Conservation (phyloP, 164 flowering plant species). For the Cinnamomum micranthum region DNA sequence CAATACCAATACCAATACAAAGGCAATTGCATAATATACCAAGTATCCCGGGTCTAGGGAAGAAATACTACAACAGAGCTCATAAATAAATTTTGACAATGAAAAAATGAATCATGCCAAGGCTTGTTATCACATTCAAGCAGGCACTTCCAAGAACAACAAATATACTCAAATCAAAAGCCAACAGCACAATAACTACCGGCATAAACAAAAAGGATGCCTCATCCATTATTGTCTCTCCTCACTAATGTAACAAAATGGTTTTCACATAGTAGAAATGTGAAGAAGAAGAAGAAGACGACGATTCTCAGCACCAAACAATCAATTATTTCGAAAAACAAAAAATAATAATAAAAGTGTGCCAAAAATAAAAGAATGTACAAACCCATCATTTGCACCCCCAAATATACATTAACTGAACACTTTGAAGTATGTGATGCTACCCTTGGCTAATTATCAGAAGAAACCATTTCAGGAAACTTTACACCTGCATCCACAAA, state of each 20-base stretch:
- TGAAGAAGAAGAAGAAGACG: background rate
- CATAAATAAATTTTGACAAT: too few species aligned
- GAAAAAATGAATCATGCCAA: too few species aligned
- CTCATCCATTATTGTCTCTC: background rate
- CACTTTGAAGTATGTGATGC: constrained; percentile 9
- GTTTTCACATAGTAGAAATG: background rate
- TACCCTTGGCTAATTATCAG: constrained; percentile 8
- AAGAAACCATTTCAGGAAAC: constrained; percentile 32
- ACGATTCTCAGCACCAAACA: background rate
- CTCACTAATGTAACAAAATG: background rate
- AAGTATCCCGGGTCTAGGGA: too few species aligned
- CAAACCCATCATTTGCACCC: constrained; percentile 6
- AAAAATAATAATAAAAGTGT: background rate
- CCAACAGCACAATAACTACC: too few species aligned
- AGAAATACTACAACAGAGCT: too few species aligned
- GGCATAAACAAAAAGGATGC: too few species aligned
- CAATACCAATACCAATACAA: too few species aligned
- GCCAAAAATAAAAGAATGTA: background rate
- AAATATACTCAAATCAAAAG: too few species aligned
- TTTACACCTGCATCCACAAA: constrained; percentile 44
- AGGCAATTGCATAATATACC: too few species aligned
- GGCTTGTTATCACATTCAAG: too few species aligned
- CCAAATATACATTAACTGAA: constrained; percentile 13
- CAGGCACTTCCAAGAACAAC: too few species aligned
- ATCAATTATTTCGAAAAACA: background rate